A percentile compares a stretch with the other conserved stretches of the same genome.
These are phyloP conservation scores for Pestalotiopsis sp. DNA, from an alignment of 2,329 filamentous ascomycete genomes.

Conservation along the genomic window DNA sequence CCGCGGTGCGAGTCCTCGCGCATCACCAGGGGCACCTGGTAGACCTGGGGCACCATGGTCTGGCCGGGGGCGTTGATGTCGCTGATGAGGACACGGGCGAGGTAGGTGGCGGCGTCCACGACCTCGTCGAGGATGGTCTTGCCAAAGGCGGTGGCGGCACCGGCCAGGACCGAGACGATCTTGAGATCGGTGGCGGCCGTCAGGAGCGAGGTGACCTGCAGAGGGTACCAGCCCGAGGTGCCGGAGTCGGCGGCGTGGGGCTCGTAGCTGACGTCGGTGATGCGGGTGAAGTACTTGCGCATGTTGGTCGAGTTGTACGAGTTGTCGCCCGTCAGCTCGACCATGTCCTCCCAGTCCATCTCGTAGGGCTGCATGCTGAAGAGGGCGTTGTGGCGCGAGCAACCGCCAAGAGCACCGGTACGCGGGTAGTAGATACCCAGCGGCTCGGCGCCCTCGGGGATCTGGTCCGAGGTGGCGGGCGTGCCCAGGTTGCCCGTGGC, in stretches of 20 bases:
- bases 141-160: slow-evolving; percentile 6
- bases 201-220: slow-evolving; percentile 13
- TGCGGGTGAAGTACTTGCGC: slow-evolving; percentile 59
- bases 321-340: slow-evolving; percentile 59
- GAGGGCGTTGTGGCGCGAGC: slow-evolving; percentile 63
- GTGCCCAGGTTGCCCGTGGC: slow-evolving; percentile 15
- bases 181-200: slow-evolving; percentile 10
- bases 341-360: slow-evolving; percentile 63
- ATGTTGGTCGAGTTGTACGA: slow-evolving; percentile 63
- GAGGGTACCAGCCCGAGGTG: slow-evolving; percentile 9
- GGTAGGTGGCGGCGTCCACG: slow-evolving; percentile 7
- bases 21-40: slow-evolving; percentile 56
- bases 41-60: slow-evolving; percentile 37
- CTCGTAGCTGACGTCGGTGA: slow-evolving; percentile 12
- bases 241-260: slow-evolving; percentile 8
- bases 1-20: slow-evolving; percentile 46
- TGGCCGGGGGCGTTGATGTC: slow-evolving; percentile 54
- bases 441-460: slow-evolving; percentile 19
- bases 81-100: slow-evolving; percentile 24
- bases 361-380: slow-evolving; percentile 61
- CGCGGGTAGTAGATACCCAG: slow-evolving; percentile 27
- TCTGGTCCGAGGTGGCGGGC: slow-evolving; percentile 7
- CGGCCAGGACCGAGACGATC: slow-evolving; percentile 11
- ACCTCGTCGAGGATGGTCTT: slow-evolving; percentile 9
- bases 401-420: slow-evolving; percentile 39